Conservation (phyloP, 805 yeast species). For the Cyberlindnera lachancei region DNA sequence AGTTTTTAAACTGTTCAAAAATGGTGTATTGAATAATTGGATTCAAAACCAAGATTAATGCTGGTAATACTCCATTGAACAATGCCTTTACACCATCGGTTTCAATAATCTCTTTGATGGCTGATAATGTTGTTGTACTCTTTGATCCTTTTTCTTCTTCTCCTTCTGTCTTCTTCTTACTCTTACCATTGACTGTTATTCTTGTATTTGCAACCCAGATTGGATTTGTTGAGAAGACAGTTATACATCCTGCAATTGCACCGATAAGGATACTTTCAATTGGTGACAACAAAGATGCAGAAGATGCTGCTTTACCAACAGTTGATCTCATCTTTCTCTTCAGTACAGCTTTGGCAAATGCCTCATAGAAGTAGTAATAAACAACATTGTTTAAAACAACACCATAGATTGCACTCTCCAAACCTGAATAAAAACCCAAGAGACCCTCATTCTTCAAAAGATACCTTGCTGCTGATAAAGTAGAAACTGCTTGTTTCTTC, state of each 20-base stretch:
- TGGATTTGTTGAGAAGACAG: conserved; percentile 79
- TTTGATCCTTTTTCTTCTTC: too few species aligned
- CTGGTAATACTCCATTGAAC: conserved; percentile 84
- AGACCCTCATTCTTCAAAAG: conserved; percentile 55
- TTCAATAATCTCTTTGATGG: conserved; percentile 54
- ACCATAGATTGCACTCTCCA: conserved; percentile 83
- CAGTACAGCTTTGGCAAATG: conserved; percentile 43
- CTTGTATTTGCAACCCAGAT: conserved; percentile 94
- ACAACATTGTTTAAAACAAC: conserved; percentile 80
- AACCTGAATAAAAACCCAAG: conserved; percentile 70
- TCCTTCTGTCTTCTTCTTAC: too few species aligned
- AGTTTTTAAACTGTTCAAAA: conserved; percentile 76
- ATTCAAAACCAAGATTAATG: conserved; percentile 75
- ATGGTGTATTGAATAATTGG: conserved; percentile 91
- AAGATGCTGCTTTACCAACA: too few species aligned
- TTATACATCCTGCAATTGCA: conserved; percentile 79
- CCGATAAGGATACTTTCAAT: conserved; percentile 30
- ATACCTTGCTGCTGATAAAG: conserved; percentile 34
- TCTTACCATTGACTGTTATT: conserved; percentile 50
- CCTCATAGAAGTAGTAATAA: conserved; percentile 87
- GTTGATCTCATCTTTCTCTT: conserved; percentile 15
- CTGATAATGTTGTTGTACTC: conserved; percentile 43
- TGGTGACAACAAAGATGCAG: too few species aligned
- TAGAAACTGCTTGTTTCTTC: conserved; percentile 16
- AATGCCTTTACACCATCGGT: conserved; percentile 67